A percentile compares a stretch with the other conserved stretches of the same genome.
Conservation (phyloP, 1,284 basidiomycete species). For the Moniliella sp. region DNA sequence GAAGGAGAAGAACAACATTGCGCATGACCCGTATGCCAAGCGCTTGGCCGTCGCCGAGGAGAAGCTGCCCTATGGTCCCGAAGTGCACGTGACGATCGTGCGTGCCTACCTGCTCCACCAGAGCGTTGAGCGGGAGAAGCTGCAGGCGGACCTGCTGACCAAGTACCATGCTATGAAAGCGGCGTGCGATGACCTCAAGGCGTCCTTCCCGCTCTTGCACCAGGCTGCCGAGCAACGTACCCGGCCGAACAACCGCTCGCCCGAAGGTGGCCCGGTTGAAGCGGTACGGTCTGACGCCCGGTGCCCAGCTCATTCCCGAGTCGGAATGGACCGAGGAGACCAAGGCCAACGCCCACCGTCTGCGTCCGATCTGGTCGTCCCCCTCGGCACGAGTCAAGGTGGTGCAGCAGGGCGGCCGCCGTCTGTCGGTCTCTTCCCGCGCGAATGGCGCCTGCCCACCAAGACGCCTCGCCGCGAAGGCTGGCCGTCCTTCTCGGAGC, state of each 20-base stretch:
- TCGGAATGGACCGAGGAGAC: conserved; percentile 2
- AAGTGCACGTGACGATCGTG: conserved; percentile 80
- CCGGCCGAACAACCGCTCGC: conserved; percentile 17
- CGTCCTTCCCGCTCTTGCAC: conserved; percentile 9
- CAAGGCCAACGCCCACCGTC: conserved; percentile 8
- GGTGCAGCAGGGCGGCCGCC: conserved; percentile 10
- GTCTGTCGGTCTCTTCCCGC: conserved; percentile 26
- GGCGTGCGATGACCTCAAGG: conserved; percentile 12
- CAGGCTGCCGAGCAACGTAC: conserved; percentile 17
- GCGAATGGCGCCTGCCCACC: conserved; percentile 26
- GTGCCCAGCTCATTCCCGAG: not conserved
- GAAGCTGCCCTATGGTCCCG: conserved; percentile 28
- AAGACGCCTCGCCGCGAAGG: conserved; percentile 14
- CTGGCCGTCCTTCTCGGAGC: conserved; percentile 13
- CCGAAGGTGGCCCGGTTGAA: conserved; percentile 16
- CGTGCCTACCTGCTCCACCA: conserved; percentile 69
- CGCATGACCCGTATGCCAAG: no score
- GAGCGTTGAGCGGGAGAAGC: conserved; percentile 46
- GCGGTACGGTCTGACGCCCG: conserved; percentile 11
- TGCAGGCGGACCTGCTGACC: conserved; percentile 7
- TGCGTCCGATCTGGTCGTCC: conserved; percentile 11
- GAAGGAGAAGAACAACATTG: not conserved
- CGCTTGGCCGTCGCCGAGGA: not conserved
- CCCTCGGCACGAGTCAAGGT: conserved; percentile 7
- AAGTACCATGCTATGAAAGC: conserved; percentile 19